Percentiles rank a stretch among this genome's conserved stretches.
Evolutionary conservation across 768 basidiomycete genomes (phyloP).

Genomic region (Crassisporium funariophilum): DNA sequence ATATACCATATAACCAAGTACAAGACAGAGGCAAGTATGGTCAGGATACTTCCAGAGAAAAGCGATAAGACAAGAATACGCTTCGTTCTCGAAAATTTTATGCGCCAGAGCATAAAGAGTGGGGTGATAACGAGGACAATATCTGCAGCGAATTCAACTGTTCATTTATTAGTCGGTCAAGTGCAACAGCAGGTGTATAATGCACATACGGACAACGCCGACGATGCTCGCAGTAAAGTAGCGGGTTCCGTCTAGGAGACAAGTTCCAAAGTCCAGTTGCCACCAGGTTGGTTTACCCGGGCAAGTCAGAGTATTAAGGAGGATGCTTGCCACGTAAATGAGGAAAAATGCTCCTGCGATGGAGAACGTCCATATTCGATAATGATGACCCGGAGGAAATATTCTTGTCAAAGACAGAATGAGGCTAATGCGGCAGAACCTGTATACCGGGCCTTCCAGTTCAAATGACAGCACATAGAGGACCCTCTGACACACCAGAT

Average conservation of each 20-base stretch:
- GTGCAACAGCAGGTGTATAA: neutral
- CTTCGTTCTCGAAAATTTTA: slow-evolving; percentile 21
- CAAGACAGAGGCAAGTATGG: slow-evolving; percentile 12
- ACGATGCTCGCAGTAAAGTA: slow-evolving; percentile 1
- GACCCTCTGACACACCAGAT: slow-evolving; percentile 6
- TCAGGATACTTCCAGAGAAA: slow-evolving; percentile 27
- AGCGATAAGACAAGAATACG: slow-evolving; percentile 23
- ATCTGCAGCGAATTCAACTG: slow-evolving; percentile 29
- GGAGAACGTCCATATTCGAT: slow-evolving; percentile 4
- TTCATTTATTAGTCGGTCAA: neutral
- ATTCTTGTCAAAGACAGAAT: slow-evolving; percentile 13
- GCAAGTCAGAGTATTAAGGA: slow-evolving; percentile 7
- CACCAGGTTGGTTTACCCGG: slow-evolving; percentile 5
- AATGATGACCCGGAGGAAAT: slow-evolving; percentile 12
- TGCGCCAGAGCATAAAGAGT: slow-evolving; percentile 24
- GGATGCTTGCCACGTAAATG: slow-evolving; percentile 4
- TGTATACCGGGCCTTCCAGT: neutral
- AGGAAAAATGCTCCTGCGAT: slow-evolving; percentile 4
- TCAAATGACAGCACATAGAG: neutral
- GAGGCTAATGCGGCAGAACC: slow-evolving; percentile 14
- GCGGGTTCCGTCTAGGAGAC: neutral
- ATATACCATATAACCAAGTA: slow-evolving; percentile 4
- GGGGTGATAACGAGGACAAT: slow-evolving; percentile 25
- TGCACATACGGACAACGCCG: neutral
- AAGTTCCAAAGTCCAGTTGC: neutral